Evolutionary conservation across 148 eudicot species (phyloP).

Genomic region (Polygonum maritimum): DNA sequence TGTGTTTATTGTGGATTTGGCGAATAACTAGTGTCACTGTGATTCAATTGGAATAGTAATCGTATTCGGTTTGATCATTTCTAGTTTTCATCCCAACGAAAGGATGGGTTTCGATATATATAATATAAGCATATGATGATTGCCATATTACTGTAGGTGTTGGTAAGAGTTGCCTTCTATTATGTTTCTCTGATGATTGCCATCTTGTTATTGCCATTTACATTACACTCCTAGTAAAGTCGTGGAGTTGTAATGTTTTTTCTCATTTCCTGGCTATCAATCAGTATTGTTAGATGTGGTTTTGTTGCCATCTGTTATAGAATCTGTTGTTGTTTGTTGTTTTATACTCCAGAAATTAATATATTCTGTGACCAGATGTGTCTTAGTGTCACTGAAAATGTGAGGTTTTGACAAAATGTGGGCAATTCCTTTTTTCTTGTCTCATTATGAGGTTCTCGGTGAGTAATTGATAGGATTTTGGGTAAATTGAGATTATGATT

Average conservation of each 20-base stretch:
- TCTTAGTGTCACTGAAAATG: not conserved
- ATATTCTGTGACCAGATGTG: not conserved
- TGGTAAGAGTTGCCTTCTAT: no score
- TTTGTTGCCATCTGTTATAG: not conserved
- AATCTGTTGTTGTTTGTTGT: not conserved
- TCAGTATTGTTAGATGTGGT: not conserved
- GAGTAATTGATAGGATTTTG: not conserved
- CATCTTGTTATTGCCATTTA: not conserved
- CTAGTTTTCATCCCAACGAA: no score
- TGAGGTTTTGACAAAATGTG: not conserved
- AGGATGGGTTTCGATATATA: no score
- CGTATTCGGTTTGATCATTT: not conserved
- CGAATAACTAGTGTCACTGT: not conserved
- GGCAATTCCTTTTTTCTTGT: not conserved
- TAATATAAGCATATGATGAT: no score
- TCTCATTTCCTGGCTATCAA: not conserved
- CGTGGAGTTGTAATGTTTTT: not conserved
- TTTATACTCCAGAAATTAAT: not conserved
- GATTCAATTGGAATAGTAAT: not conserved
- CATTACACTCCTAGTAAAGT: not conserved
- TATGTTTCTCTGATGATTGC: no score
- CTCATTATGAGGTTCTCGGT: constrained; percentile 68
- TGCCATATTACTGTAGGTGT: no score
- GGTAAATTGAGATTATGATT: not conserved
- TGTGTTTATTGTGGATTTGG: not conserved